Base-by-base conservation (phyloP, 2,329 filamentous ascomycete species). In the Ascochyta rabiei region DNA sequence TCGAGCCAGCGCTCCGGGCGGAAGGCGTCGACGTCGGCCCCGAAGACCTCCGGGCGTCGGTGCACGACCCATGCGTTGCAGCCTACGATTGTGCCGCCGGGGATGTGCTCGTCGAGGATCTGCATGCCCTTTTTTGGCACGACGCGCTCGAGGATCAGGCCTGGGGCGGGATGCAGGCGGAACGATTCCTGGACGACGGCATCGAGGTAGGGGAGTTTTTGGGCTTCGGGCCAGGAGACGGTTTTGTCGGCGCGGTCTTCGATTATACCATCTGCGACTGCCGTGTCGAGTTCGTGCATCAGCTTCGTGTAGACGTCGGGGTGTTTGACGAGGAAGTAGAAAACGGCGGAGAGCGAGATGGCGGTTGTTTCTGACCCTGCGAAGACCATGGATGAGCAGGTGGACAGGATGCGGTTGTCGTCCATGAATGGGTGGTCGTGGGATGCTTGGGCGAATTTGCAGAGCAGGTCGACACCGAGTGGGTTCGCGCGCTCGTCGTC, bases 341-440 rank as follows among this genome's bases (percentile, higher is more conserved):
- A 90, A 0, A 92, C 83, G 6, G 86, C 82, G 6, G 84, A 84
- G 0, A 93, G 80, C 6, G 84, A 86, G 67, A 93, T 93, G 34
- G 88, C 89, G 0, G 90, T 93, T 0, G 90, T 93, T 73, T 95
- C 90, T 2, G 85, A 88, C 3, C 90, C 89, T 0, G 90, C 90
- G 62, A 89, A 84, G 58, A 81, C 77, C 87, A 90, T 90, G 53
- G 81, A 86, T n/a, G 87, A 84, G 44, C 86, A 87, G 76, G 89
- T 88, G 6, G 87, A 87, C 60, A 89, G 84, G 10, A 91, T 88
- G 8, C 89, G 80, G 3, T 80, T 81, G 64, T 90, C 86, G 21
- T 81, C 86, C 86, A 91, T 90, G 74, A 91, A 88, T 0, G 88
- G 87, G 38, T 87, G 84, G 16, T 85, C 81, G 64, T 87, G 82